A percentile compares a stretch with the other conserved stretches of the same genome.
phyloP scores from a whole-genome alignment of 441 rosid species.

The Flueggea neowawraea region DNA sequence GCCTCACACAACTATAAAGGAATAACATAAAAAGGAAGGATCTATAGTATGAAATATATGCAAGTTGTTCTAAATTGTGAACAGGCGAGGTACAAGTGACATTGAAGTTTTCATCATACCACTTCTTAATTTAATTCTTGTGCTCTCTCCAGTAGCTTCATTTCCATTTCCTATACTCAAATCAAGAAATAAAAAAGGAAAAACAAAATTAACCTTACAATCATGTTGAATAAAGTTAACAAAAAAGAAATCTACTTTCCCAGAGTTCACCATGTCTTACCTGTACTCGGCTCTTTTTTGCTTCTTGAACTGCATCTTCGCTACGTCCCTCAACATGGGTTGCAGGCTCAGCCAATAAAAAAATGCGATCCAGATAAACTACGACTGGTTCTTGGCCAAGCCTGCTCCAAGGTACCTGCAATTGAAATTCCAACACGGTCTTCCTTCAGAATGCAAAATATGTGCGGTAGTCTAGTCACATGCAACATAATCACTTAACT shows the following conservation, averaged over 20 bases:
- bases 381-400: slow-evolving; percentile 99
- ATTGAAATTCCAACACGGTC: slow-evolving; percentile 13
- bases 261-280: slow-evolving; percentile 48
- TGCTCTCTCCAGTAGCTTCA: slow-evolving; percentile 74
- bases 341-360: slow-evolving; percentile 88
- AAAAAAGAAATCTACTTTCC: slow-evolving; percentile 6
- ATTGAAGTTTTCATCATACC: slow-evolving; percentile 40
- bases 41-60: neutral
- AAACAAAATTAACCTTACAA: slow-evolving; percentile 16
- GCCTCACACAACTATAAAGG: no score
- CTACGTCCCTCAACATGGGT: slow-evolving; percentile 77
- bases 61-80: neutral
- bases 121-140: slow-evolving; percentile 71
- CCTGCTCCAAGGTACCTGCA: slow-evolving; percentile 99
- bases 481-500: neutral
- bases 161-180: slow-evolving; percentile 83
- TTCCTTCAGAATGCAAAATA: neutral
- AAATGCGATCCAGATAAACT: slow-evolving; percentile 88
- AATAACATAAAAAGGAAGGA: no score
- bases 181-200: slow-evolving; percentile 14
- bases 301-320: slow-evolving; percentile 93
- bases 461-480: slow-evolving; percentile 2
- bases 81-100: no score
- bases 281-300: slow-evolving; percentile 79
- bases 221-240: neutral